A percentile compares a stretch with the other conserved stretches of the same genome.
Conservation (phyloP, 495 filamentous ascomycete species). For the Neurospora sp. region DNA sequence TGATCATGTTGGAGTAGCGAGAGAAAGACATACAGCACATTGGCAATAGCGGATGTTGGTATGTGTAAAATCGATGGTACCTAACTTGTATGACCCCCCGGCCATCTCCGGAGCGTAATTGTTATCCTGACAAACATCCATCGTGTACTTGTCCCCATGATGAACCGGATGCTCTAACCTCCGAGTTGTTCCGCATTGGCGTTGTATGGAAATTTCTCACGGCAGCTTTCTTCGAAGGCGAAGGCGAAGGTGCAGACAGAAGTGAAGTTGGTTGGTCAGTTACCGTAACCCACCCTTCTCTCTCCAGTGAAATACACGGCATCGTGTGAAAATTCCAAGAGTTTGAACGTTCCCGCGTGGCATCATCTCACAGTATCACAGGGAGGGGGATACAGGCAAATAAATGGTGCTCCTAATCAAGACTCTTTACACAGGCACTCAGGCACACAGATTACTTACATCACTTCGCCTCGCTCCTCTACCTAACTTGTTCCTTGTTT, state of each 20-base stretch:
- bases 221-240: background rate
- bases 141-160: background rate
- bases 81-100: background rate
- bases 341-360: background rate
- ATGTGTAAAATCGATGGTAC: background rate
- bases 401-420: background rate
- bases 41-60: background rate
- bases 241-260: background rate
- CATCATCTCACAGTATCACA: background rate
- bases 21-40: background rate
- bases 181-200: background rate
- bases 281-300: background rate
- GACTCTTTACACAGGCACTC: background rate
- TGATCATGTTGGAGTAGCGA: background rate
- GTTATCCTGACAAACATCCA: background rate
- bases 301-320: background rate
- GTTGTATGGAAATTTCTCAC: background rate
- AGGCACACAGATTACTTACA: no score
- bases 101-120: background rate
- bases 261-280: background rate
- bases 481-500: no score
- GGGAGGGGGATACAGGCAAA: background rate
- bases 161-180: background rate
- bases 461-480: no score
- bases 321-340: background rate